A percentile compares a stretch with the other conserved stretches of the same genome.
Evolutionary conservation across 2,329 filamentous ascomycete species (phyloP).

Genomic region (Simplicillium sp.): DNA sequence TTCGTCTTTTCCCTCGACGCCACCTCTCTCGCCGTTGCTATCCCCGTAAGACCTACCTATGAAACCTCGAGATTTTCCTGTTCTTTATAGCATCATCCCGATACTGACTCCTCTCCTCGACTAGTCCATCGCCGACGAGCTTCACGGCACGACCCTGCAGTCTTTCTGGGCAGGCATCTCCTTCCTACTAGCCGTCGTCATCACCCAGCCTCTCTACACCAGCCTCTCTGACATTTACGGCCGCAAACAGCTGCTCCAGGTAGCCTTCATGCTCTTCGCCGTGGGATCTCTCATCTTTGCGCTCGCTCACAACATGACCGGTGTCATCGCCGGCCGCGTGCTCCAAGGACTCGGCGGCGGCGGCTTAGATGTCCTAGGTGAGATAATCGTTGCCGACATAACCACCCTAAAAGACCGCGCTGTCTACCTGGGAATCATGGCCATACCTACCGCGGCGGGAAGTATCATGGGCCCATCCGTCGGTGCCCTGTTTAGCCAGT

Average conservation of each 20-base stretch:
- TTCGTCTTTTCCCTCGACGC: background rate
- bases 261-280: constrained; percentile 19
- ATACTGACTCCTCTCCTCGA: background rate
- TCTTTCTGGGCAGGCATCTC: constrained; percentile 65
- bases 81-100: too few relatives aligned
- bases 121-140: constrained; percentile 33
- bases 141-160: constrained; percentile 46
- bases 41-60: background rate
- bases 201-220: constrained; percentile 39
- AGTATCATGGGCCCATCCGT: constrained; percentile 14
- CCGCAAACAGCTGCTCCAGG: constrained; percentile 18
- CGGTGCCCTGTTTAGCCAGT: constrained; percentile 15
- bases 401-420: constrained; percentile 21
- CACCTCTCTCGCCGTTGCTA: background rate
- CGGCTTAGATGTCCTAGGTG: constrained; percentile 19
- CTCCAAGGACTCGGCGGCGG: constrained; percentile 23
- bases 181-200: constrained; percentile 56
- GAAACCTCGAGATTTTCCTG: background rate
- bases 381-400: constrained; percentile 22
- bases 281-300: constrained; percentile 30
- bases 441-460: constrained; percentile 13
- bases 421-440: constrained; percentile 15
- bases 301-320: constrained; percentile 16
- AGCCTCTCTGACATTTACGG: constrained; percentile 23
- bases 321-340: constrained; percentile 19